These are phyloP conservation scores for Amborella trichopoda DNA, from an alignment of 164 flowering plant species.

Conservation along the genomic window DNA sequence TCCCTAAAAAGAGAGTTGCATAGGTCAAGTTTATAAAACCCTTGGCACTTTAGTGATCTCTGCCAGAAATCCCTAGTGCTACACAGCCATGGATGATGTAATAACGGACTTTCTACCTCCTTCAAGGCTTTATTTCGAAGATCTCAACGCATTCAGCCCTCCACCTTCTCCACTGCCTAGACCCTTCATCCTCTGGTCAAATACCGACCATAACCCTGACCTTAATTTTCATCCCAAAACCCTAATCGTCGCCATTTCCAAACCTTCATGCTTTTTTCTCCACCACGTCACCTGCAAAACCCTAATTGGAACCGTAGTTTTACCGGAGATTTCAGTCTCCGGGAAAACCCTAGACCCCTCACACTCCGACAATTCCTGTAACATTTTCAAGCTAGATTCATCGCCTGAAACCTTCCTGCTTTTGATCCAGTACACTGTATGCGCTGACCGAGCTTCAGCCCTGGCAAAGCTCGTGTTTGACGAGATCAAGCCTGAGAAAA, in stretches of 20 bases:
- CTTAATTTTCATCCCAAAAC: constrained; percentile 1
- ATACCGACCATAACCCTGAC: constrained; percentile 3
- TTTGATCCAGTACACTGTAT: constrained; percentile 5
- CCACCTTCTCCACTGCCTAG: constrained; percentile 7
- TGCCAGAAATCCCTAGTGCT: too few species aligned
- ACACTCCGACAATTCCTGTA: constrained; percentile 4
- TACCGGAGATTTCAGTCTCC: constrained; percentile 6
- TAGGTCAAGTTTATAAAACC: too few species aligned
- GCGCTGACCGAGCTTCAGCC: constrained; percentile 6
- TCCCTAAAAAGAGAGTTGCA: too few species aligned
- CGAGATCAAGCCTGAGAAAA: constrained; percentile 5
- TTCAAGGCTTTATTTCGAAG: constrained; percentile 12
- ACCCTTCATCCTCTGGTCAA: constrained; percentile 6
- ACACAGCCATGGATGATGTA: constrained; percentile 13
- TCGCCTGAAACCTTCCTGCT: constrained; percentile 4
- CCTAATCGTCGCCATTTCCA: constrained; percentile 10
- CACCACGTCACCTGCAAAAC: constrained; percentile 2
- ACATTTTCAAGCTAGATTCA: constrained; percentile 4
- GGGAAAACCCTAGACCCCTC: constrained; percentile 6
- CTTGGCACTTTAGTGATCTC: too few species aligned
- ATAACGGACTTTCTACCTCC: constrained; percentile 10
- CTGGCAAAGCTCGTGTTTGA: constrained; percentile 4
- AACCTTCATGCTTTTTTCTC: constrained; percentile 8
- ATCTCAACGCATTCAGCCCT: constrained; percentile 13
- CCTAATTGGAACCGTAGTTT: constrained; percentile 13